phyloP scores from a whole-genome alignment of 2,329 filamentous ascomycete genomes.

The Fusarium setosum region DNA sequence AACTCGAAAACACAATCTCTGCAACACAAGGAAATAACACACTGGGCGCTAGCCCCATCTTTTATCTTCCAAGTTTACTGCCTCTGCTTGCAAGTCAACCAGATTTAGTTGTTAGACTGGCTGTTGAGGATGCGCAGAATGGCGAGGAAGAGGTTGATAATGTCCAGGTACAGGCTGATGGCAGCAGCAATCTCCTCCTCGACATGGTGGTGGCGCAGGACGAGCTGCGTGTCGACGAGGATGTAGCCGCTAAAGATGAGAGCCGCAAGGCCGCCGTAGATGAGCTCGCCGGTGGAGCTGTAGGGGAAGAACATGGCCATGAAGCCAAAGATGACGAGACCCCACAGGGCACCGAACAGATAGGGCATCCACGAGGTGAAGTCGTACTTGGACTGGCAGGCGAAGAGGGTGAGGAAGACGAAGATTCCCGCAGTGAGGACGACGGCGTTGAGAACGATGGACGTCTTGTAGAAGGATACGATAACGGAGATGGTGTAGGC shows the following conservation, averaged over 20 bases:
- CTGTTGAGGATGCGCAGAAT: slow-evolving; percentile 97
- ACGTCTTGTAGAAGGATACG: slow-evolving; percentile 87
- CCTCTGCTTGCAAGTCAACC: background rate
- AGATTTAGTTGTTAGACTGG: slow-evolving; percentile 84
- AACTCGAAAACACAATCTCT: slow-evolving; percentile 9
- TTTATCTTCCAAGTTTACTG: background rate
- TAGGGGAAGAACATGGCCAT: slow-evolving; percentile 90
- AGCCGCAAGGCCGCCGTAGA: slow-evolving; percentile 84
- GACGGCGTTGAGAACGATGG: slow-evolving; percentile 89
- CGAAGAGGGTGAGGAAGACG: slow-evolving; percentile 84
- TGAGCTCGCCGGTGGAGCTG: slow-evolving; percentile 83
- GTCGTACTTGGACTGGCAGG: slow-evolving; percentile 98
- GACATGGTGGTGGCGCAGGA: slow-evolving; percentile 95
- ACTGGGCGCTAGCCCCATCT: background rate
- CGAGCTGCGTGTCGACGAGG: slow-evolving; percentile 93
- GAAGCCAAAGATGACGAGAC: slow-evolving; percentile 91
- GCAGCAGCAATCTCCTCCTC: slow-evolving; percentile 97
- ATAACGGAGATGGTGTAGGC: slow-evolving; percentile 94
- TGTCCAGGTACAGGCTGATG: slow-evolving; percentile 94
- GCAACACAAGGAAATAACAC: background rate
- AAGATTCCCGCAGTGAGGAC: slow-evolving; percentile 89
- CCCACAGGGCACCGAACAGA: slow-evolving; percentile 91
- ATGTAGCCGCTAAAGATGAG: slow-evolving; percentile 96
- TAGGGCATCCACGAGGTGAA: slow-evolving; percentile 98
- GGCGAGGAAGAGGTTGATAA: slow-evolving; percentile 96